phyloP scores from a whole-genome alignment of 306 rosid genomes.

The Malus fusca region DNA sequence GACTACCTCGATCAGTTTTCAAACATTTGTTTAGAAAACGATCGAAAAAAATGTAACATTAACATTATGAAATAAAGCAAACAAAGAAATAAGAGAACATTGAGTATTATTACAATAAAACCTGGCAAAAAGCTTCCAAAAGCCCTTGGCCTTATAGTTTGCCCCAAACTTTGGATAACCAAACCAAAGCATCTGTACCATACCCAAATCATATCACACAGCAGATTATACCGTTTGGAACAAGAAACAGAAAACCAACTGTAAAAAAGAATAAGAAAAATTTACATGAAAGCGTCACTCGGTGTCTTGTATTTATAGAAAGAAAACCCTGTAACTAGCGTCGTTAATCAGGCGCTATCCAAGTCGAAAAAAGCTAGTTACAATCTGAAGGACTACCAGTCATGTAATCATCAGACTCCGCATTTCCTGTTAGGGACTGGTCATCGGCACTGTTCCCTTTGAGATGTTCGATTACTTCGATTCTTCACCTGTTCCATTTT shows the following conservation, averaged over 20 bases:
- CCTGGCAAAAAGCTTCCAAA: constrained; percentile 3
- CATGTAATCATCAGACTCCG: constrained; percentile 25
- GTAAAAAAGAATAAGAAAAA: constrained; percentile 1
- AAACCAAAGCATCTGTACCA: constrained; percentile 30
- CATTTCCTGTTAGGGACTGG: constrained; percentile 16
- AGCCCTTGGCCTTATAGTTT: constrained; percentile 20
- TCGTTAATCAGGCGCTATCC: constrained; percentile 12
- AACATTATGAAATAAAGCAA: not conserved
- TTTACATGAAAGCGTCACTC: constrained; percentile 48
- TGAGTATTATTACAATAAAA: constrained; percentile 22
- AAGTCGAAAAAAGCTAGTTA: constrained; percentile 12
- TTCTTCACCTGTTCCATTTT: constrained; percentile 74
- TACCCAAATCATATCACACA: constrained; percentile 35
- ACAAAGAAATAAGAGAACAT: not conserved
- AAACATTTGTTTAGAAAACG: not conserved
- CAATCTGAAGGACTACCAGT: constrained; percentile 29
- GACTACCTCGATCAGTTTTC: too few species aligned
- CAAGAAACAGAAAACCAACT: constrained; percentile 10
- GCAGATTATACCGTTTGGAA: constrained; percentile 19
- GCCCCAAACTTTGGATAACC: constrained; percentile 25
- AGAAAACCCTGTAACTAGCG: not conserved
- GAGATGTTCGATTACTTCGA: constrained; percentile 16
- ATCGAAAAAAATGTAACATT: not conserved
- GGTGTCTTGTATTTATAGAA: constrained; percentile 18
- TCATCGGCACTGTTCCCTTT: constrained; percentile 19